These are phyloP conservation scores for Ilyonectria robusta DNA, from an alignment of 2,329 filamentous ascomycete genomes.

Conservation along the genomic window DNA sequence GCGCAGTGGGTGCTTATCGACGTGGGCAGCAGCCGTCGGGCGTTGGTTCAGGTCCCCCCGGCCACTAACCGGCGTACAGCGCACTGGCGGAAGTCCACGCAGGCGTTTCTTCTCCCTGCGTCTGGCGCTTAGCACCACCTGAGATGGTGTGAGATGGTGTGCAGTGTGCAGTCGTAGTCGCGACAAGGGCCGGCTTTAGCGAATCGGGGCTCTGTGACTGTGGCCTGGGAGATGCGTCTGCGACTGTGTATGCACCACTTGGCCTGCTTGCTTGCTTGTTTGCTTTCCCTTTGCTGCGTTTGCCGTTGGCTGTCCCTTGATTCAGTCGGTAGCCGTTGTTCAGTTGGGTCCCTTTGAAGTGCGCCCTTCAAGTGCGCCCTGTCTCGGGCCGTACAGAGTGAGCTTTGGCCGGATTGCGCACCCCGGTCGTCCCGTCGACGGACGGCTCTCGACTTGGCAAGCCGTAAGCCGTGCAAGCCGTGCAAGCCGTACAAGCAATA, in stretches of 20 bases:
- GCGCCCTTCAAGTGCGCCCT: background rate
- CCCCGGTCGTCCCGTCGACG: constrained; percentile 21
- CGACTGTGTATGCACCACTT: constrained; percentile 7
- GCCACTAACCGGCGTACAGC: no score
- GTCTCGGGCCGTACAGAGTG: background rate
- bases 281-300: background rate
- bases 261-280: background rate
- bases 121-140: constrained; percentile 34
- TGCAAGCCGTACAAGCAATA: constrained; percentile 13
- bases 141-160: constrained; percentile 22
- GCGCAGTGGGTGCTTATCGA: no score
- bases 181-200: background rate
- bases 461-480: background rate
- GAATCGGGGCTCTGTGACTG: constrained; percentile 18
- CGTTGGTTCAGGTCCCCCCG: background rate
- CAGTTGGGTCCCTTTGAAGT: no score
- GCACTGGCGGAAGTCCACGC: no score
- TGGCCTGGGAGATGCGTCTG: constrained; percentile 6
- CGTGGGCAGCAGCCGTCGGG: no score
- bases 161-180: constrained; percentile 1
- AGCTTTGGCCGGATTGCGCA: constrained; percentile 3
- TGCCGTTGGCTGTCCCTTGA: no score
- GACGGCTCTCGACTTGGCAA: background rate
- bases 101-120: constrained; percentile 18
- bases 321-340: no score